Conservation (phyloP, 108 stramenopile genomes). For the Nitzschia sp. region DNA sequence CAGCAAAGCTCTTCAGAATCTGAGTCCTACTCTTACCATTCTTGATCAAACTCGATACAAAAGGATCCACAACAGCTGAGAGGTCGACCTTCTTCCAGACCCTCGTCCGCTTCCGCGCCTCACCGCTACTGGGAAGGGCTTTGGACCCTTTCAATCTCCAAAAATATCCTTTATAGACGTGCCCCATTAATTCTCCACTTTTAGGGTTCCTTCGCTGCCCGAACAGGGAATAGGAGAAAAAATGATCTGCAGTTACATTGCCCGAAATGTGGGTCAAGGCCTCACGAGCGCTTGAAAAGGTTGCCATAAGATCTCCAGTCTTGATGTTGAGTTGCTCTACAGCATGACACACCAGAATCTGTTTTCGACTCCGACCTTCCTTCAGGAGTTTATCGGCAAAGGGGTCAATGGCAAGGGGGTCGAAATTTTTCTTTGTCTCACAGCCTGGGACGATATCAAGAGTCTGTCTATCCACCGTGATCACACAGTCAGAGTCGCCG, state of each 20-base stretch:
- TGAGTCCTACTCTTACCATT: neutral
- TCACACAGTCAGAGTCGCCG: too few species aligned
- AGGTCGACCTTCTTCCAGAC: too few species aligned
- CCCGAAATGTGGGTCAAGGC: neutral
- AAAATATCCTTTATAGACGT: neutral
- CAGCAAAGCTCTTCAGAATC: neutral
- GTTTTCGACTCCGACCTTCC: neutral
- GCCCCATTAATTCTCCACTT: neutral
- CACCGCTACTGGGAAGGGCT: too few species aligned
- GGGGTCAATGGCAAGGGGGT: too few species aligned
- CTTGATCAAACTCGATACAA: neutral
- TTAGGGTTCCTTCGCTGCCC: too few species aligned
- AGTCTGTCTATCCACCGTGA: too few species aligned
- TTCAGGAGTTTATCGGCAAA: too few species aligned
- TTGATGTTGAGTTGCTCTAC: neutral
- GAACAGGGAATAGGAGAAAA: neutral
- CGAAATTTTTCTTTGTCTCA: too few species aligned
- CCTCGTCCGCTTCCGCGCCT: too few species aligned
- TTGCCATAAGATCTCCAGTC: neutral
- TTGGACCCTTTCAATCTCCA: neutral
- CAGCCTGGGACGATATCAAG: too few species aligned
- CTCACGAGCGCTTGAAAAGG: neutral
- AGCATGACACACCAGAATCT: neutral
- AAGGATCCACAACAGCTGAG: too few species aligned
- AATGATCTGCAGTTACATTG: neutral